Evolutionary conservation across 345 rosid species (phyloP), one percentile per base, ranked within the genome.

Genomic region (Bretschneidera sinensis): DNA sequence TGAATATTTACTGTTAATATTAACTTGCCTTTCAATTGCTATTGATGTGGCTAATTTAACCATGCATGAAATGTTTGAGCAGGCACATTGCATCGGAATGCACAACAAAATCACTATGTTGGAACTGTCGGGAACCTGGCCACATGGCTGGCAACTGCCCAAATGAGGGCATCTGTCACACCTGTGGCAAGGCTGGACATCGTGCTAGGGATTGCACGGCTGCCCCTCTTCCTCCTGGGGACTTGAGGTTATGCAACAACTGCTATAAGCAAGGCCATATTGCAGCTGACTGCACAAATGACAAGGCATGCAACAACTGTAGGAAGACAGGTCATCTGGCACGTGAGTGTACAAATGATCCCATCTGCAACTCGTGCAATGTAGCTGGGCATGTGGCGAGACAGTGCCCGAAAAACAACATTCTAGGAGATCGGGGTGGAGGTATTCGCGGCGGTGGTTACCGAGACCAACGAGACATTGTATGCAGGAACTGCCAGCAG

Each of bases 71-170:
- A 49, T 54, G 4, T 61, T 54, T 75, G 62, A 20, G 62, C 78
- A 94, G 99, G 83, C 97, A 94, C 67, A 84, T 94, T 74, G 97
- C 96, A 54, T 83, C 84, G 6, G 97, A 94, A 65, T 94, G 99
- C 88, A 84, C 90, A 13, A 88, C 92, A 15, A 89, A 94, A 71
- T 78, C 90, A 0, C 61, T 92, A 48, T 94, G 99, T 51, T 94
- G 97, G 97, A 94, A 94, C 73, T 94, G 97, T 49, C 79, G 96
- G 55, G 99, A 90, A 59, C 95, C 96, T 1, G 97, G 99, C 20
- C 99, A 94, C 64, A 78, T 84, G 73, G 96, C 96, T 53, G 69
- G 79, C 66, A 71, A 76, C 73, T 94, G 99, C 62, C 82, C 92
- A 16, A 94, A 94, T 63, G 97, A 94, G 76, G 92, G 90, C 70